Evolutionary conservation across 768 basidiomycete species (phyloP), one percentile per base, ranked within the genome.

Genomic region (Lactarius indigo): DNA sequence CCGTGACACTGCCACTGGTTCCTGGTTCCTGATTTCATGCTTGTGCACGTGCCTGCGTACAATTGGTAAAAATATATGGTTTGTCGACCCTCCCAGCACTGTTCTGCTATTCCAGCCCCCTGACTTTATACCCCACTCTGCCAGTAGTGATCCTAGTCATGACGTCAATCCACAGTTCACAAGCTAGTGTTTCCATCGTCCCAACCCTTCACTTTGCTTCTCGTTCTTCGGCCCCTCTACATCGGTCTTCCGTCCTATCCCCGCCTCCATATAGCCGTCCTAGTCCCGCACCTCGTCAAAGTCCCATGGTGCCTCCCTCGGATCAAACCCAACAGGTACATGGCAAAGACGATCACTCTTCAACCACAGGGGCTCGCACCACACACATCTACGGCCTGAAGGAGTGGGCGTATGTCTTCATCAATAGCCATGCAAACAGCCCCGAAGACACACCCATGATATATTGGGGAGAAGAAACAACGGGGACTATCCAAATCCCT

Each of bases 391-490:
- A 47, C n/a, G 20, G 44, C n/a, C n/a, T 47, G 44, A 64, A 23
- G 50, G 63, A 61, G 6, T 64, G 55, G 39, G 69, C 67, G 10
- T 12, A 28, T 26, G 50, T 70, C n/a, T 52, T 35, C n/a, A n/a
- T 68, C 52, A 30, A 5, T 17, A 70, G 69, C 41, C 66, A 55
- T 13, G 62, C 63, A 15, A 5, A 5, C 31, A 55, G 59, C 55
- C 23, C 31, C 31, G 17, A 28, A 13, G 52, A 64, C 33, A 20
- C 47, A 8, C 66, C 64, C 9, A 2, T 58, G 26, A 35, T 68
- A 10, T 60, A 61, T 13, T 15, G 42, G 10, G 69, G 66, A 59
- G 69, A 70, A 35, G 63, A 64, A 15, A 30, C 68, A 3, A 54
- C 15, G 1, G 69, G 69, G n/a, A 42, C 7, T 33, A 28, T 70